Base-by-base conservation (phyloP, 2,329 filamentous ascomycete genomes). In the Rhynchosporium agropyri region DNA sequence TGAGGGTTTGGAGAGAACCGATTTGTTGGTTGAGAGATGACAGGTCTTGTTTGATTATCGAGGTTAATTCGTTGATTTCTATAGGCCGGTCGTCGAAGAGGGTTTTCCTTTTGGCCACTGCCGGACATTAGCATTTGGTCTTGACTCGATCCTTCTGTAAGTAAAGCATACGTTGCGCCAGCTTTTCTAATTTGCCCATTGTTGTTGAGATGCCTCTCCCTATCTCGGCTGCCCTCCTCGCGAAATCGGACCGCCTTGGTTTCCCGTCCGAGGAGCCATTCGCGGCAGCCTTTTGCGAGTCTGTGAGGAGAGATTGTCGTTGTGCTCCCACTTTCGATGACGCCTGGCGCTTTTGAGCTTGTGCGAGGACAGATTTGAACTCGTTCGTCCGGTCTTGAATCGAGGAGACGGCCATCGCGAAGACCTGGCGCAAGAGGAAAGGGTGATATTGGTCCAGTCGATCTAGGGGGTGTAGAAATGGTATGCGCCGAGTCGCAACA, bases 321-420 rank as follows among this genome's bases (percentile, higher is more conserved):
- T 96, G 91, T 38, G 89, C 83, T 71, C 90, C 86, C 58, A 89
- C 82, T 79, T 96, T 97, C 64, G 85, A 86, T 10, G 88, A 84
- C 38, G 88, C 87, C 73, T 95, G 87, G 67, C 88, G 85, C 74
- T 89, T 90, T 78, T 96, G 92, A 58, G 91, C 90, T 75, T 96
- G 91, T 51, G 85, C 82, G 66, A 98, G 86, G 73, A 98, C 96
- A 68, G 92, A 90, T 76, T 89, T 89, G 83, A 99, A 99, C 83
- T 99, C 95, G 74, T 87, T 84, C 63, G 95, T 99, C 74, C 95
- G 91, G 80, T 99, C 95, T 81, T 99, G 95, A 76, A 98, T 96
- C 58, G 92, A 94, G 65, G 83, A 76, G 74, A 86, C 82, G 62
- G 85, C 84, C 86, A 89, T 89, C 75, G 74, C 45, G 33, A 61